These are phyloP conservation scores for Penicillium pancosmium DNA, from an alignment of 495 filamentous ascomycete species.

Conservation along the genomic window DNA sequence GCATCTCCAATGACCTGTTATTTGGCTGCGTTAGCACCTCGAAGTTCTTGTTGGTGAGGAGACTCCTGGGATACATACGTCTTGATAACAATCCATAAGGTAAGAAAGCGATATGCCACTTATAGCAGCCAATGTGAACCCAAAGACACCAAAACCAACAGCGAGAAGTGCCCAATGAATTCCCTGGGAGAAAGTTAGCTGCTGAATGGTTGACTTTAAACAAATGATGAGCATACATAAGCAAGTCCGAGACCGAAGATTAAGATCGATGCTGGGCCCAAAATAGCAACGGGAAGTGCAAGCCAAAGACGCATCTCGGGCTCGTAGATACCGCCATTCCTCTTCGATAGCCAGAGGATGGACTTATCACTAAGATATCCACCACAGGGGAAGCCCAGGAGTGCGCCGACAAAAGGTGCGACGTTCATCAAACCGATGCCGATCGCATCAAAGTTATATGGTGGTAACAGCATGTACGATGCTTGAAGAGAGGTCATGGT, in stretches of 20 bases:
- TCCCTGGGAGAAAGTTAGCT: conserved; percentile 20
- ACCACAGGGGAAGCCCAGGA: conserved; percentile 37
- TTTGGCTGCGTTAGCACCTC: background rate
- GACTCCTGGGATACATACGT: conserved; percentile 22
- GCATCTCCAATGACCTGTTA: conserved; percentile 39
- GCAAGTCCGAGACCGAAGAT: conserved; percentile 39
- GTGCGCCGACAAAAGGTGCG: conserved; percentile 39
- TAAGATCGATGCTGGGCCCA: conserved; percentile 31
- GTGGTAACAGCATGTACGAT: conserved; percentile 33
- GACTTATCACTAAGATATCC: conserved; percentile 41
- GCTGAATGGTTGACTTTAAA: too few relatives aligned
- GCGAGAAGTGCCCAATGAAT: conserved; percentile 31
- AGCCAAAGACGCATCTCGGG: conserved; percentile 45
- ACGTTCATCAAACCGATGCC: conserved; percentile 43
- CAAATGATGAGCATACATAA: conserved; percentile 19
- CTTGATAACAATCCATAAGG: conserved; percentile 39
- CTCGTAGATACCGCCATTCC: conserved; percentile 45
- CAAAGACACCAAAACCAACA: conserved; percentile 33
- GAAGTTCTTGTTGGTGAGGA: background rate
- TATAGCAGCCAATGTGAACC: conserved; percentile 27
- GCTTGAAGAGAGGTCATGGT: conserved; percentile 36
- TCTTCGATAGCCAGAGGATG: conserved; percentile 36
- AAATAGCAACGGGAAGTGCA: conserved; percentile 27
- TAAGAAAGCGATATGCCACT: conserved; percentile 35
- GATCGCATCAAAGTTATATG: conserved; percentile 43